These are phyloP conservation scores for Populus euphratica DNA, from an alignment of 345 rosid species.

Conservation along the genomic window DNA sequence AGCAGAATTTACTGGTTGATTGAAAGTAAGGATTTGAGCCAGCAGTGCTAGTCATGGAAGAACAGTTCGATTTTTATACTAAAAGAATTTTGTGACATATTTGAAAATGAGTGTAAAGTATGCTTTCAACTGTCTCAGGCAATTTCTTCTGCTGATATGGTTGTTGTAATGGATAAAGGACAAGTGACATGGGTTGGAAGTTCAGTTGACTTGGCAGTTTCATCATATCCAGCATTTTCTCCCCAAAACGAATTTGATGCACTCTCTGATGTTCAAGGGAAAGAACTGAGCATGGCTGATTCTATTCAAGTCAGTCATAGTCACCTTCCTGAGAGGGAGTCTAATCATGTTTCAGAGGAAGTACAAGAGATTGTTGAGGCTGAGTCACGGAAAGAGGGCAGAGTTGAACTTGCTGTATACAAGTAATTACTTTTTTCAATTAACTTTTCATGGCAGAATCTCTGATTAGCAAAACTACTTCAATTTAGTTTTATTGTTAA, in stretches of 20 bases:
- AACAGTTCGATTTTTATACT: too few relatives aligned
- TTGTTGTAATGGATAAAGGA: conserved; percentile 83
- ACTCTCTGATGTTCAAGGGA: conserved; percentile 22
- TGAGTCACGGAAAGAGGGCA: conserved; percentile 82
- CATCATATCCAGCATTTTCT: conserved; percentile 43
- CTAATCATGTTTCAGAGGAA: conserved; percentile 31
- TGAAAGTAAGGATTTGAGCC: too few relatives aligned
- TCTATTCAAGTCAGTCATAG: conserved; percentile 27
- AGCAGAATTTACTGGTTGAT: too few relatives aligned
- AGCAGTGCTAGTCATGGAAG: too few relatives aligned
- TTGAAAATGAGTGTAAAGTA: too few relatives aligned
- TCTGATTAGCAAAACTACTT: not conserved
- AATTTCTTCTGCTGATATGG: conserved; percentile 66
- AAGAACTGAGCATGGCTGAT: conserved; percentile 19
- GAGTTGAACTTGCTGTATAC: conserved; percentile 69
- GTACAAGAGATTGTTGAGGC: conserved; percentile 50
- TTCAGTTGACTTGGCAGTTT: conserved; percentile 50
- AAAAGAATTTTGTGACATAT: too few relatives aligned
- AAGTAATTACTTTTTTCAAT: conserved; percentile 42
- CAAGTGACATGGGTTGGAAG: conserved; percentile 67
- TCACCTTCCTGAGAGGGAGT: conserved; percentile 25
- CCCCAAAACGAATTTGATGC: conserved; percentile 47
- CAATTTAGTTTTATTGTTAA: not conserved
- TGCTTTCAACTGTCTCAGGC: conserved; percentile 48
- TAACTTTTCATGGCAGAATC: not conserved